Evolutionary conservation across 495 filamentous ascomycete genomes (phyloP).

Genomic region (Ramalina intermedia): DNA sequence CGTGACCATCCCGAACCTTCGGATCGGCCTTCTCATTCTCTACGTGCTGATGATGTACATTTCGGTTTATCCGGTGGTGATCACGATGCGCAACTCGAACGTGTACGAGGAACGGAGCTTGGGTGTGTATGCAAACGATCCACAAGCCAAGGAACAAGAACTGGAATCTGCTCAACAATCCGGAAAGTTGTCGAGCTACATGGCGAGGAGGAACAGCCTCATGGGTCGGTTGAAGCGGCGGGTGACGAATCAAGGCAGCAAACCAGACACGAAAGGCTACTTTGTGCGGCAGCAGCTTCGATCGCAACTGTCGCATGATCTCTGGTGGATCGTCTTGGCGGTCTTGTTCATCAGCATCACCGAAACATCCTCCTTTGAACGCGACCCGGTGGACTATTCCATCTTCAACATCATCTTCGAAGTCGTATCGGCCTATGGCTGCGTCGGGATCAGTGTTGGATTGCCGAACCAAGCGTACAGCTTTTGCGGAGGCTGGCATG

Average conservation of each 20-base stretch:
- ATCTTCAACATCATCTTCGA: constrained; percentile 84
- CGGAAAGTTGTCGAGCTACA: no score
- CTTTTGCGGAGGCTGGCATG: constrained; percentile 60
- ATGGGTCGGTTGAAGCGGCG: constrained; percentile 10
- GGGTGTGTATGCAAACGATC: constrained; percentile 44
- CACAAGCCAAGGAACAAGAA: constrained; percentile 12
- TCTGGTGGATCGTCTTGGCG: constrained; percentile 73
- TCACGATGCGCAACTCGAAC: constrained; percentile 48
- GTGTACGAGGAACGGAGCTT: constrained; percentile 65
- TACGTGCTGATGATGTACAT: constrained; percentile 95
- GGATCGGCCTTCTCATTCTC: constrained; percentile 59
- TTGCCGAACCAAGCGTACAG: constrained; percentile 51
- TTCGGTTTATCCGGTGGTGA: constrained; percentile 47
- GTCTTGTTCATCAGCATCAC: constrained; percentile 59
- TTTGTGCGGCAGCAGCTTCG: constrained; percentile 53
- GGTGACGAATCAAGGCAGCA: constrained; percentile 14
- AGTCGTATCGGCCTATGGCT: constrained; percentile 70
- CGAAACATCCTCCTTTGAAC: constrained; percentile 50
- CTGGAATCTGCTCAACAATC: constrained; percentile 3
- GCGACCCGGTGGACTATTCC: constrained; percentile 53
- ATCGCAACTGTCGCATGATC: constrained; percentile 69
- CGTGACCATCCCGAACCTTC: constrained; percentile 53
- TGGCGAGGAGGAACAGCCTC: constrained; percentile 12
- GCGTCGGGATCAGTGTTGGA: constrained; percentile 68
- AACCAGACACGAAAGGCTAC: constrained; percentile 28